Evolutionary conservation across 2,329 filamentous ascomycete species (phyloP), one percentile per base, ranked within the genome.

Genomic region (Saccharata proteae): DNA sequence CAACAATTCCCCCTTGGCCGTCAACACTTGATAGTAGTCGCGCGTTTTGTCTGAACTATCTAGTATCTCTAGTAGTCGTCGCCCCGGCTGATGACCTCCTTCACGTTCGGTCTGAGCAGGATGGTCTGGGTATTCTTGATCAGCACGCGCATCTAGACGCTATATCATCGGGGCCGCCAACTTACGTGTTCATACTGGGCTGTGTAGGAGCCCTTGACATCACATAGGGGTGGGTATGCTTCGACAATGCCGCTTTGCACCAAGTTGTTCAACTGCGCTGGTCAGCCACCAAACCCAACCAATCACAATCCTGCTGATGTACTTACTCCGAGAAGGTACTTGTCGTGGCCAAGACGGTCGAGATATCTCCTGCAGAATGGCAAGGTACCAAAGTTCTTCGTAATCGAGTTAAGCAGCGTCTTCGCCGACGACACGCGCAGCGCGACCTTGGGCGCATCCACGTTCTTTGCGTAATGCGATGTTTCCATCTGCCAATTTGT

Each of bases 121-220:
- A 86, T 80, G 19, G 80, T 82, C 77, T 83, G 38, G 13, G 30
- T 13, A 17, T 7, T n/a, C 5, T n/a, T n/a, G 14, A 12, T 35
- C 15, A 35, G 22, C 22, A 7, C 13, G 11, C 13, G 2, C 6
- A 6, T n/a, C 5, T 17, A 12, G 3, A 12, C 9, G 2, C 2
- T 13, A 9, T 4, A 14, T 5, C 15, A 18, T 7, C 13, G 11
- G 7, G 12, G 11, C 12, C 8, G n/a, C n/a, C n/a, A n/a, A 72
- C 80, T 70, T 62, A 92, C 85, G 63, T 94, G 86, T 65, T 94
- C 86, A 52, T 76, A 93, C 55, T 94, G 86, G 41, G 86, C 88
- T 16, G 85, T 92, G 57, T 93, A 93, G 16, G 82, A 92, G 37
- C 88, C 88, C 69, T 92, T 93, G 60, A 86, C 77, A 61, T 94